Conservation (phyloP, 805 yeast genomes). For the Metschnikowia rubicola region DNA sequence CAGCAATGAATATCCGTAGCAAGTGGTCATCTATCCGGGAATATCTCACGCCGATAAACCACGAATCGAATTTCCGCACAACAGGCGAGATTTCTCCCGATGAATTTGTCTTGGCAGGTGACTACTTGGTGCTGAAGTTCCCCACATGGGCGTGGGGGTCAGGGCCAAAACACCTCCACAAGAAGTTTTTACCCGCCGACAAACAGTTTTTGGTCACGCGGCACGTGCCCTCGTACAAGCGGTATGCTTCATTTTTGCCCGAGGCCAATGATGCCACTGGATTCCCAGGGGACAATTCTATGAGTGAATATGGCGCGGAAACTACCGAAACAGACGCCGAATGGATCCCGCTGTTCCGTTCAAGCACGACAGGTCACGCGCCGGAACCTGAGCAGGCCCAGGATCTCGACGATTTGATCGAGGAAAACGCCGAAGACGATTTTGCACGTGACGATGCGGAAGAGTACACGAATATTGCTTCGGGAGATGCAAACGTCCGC, state of each 20-base stretch:
- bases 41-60: conserved; percentile 85
- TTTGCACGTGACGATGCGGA: conserved; percentile 23
- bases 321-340: conserved; percentile 8
- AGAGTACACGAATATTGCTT: conserved; percentile 31
- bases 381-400: conserved; percentile 1
- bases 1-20: conserved; percentile 17
- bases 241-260: conserved; percentile 28
- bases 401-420: conserved; percentile 47
- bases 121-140: conserved; percentile 82
- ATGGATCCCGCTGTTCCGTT: conserved; percentile 12
- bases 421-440: conserved; percentile 34
- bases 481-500: conserved; percentile 43
- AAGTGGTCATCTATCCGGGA: conserved; percentile 83
- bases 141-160: conserved; percentile 93
- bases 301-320: not conserved
- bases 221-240: conserved; percentile 80
- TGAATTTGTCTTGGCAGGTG: conserved; percentile 93
- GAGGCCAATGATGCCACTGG: conserved; percentile 18
- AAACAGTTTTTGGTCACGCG: conserved; percentile 85
- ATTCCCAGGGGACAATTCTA: not conserved
- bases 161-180: conserved; percentile 34
- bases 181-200: conserved; percentile 76
- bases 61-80: conserved; percentile 75
- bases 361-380: not conserved
- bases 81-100: conserved; percentile 96